Evolutionary conservation across 2,329 filamentous ascomycete species (phyloP).

Genomic region (Aspergillus sojae): DNA sequence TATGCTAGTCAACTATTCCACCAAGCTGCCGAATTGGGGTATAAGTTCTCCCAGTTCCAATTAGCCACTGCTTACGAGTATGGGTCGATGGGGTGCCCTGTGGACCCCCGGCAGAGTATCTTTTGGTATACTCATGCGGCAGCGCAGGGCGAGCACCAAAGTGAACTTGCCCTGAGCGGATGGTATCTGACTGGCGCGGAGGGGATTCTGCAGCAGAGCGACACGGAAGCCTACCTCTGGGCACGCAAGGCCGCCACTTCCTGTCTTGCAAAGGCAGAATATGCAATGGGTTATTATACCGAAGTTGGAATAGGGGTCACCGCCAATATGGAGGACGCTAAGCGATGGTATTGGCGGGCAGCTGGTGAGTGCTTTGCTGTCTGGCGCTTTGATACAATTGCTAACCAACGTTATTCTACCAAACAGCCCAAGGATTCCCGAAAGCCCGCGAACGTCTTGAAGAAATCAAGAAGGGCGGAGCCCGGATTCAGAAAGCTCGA

Average conservation of each 20-base stretch:
- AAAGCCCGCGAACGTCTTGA: slow-evolving; percentile 92
- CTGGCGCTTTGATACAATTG: background rate
- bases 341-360: slow-evolving; percentile 96
- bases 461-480: slow-evolving; percentile 81
- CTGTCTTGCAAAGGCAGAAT: slow-evolving; percentile 89
- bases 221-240: slow-evolving; percentile 97
- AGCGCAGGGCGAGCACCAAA: slow-evolving; percentile 90
- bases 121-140: slow-evolving; percentile 93
- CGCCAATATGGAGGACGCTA: slow-evolving; percentile 88
- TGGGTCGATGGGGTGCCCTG: slow-evolving; percentile 76
- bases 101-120: slow-evolving; percentile 83
- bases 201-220: slow-evolving; percentile 84
- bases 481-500: slow-evolving; percentile 70
- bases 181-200: slow-evolving; percentile 94
- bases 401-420: slow-evolving; percentile 11
- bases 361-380: slow-evolving; percentile 68
- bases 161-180: slow-evolving; percentile 80
- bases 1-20: slow-evolving; percentile 83
- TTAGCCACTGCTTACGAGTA: slow-evolving; percentile 90
- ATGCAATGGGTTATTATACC: slow-evolving; percentile 97
- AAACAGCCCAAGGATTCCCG: slow-evolving; percentile 83
- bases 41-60: slow-evolving; percentile 92
- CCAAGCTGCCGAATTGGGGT: slow-evolving; percentile 83
- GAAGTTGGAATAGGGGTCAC: slow-evolving; percentile 90
- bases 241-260: slow-evolving; percentile 88